These are phyloP conservation scores for Epichloe scottii DNA, from an alignment of 2,329 filamentous ascomycete species.

Conservation along the genomic window DNA sequence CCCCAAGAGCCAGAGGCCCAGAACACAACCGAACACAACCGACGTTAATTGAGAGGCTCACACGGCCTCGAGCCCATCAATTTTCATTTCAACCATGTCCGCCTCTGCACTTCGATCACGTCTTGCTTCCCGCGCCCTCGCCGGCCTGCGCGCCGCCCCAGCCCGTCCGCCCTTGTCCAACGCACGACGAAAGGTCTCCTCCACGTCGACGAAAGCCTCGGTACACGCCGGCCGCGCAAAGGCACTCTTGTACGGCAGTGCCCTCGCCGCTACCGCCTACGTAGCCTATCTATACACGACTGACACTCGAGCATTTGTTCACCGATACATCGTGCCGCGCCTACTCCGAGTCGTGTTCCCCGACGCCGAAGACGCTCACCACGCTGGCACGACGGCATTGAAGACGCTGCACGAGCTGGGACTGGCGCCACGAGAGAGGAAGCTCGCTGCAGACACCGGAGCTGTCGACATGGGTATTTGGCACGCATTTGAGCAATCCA, in stretches of 20 bases:
- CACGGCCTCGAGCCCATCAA: conserved; percentile 3
- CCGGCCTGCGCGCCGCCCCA: conserved; percentile 2
- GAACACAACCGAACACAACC: neutral
- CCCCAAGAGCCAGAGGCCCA: neutral
- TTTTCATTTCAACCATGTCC: conserved; percentile 5
- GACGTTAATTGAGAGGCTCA: conserved; percentile 9
- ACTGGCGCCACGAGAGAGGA: conserved; percentile 72
- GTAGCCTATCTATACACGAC: conserved; percentile 56
- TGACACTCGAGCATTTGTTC: conserved; percentile 59
- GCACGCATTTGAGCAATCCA: conserved; percentile 65
- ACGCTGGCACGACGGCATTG: conserved; percentile 58
- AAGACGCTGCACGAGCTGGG: conserved; percentile 61
- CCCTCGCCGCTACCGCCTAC: conserved; percentile 28
- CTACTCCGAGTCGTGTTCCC: conserved; percentile 52
- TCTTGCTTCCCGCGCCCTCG: conserved; percentile 6
- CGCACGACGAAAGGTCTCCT: conserved; percentile 18
- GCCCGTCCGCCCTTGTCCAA: conserved; percentile 1
- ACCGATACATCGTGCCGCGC: conserved; percentile 55
- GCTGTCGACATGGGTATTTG: conserved; percentile 50
- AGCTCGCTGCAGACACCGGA: conserved; percentile 19
- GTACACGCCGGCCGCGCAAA: conserved; percentile 21
- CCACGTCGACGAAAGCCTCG: conserved; percentile 18
- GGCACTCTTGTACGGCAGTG: conserved; percentile 26
- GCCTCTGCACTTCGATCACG: conserved; percentile 8
- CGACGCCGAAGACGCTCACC: conserved; percentile 87